Conservation (phyloP, 1,284 basidiomycete genomes). For the Trametes versicolor region DNA sequence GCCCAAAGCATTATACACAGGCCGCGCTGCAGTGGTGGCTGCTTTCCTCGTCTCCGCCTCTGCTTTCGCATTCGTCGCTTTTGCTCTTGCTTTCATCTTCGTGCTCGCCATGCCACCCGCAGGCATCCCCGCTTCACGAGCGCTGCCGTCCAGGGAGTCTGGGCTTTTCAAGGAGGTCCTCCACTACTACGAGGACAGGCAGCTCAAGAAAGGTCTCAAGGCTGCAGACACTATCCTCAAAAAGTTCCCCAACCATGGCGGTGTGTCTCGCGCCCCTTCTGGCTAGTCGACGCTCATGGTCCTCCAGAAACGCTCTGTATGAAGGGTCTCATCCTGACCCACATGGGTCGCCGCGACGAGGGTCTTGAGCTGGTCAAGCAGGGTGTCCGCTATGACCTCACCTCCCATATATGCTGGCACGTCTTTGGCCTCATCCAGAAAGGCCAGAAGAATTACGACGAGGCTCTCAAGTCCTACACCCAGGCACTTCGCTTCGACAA, state of each 20-base stretch:
- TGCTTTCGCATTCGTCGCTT: slow-evolving; percentile 8
- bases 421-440: slow-evolving; percentile 95
- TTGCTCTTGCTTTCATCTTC: slow-evolving; percentile 12
- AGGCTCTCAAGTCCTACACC: slow-evolving; percentile 86
- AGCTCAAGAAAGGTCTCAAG: slow-evolving; percentile 92
- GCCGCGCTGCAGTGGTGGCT: slow-evolving; percentile 21
- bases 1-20: no score
- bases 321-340: slow-evolving; percentile 90
- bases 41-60: slow-evolving; percentile 11
- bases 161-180: slow-evolving; percentile 90
- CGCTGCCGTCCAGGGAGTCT: slow-evolving; percentile 86
- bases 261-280: slow-evolving; percentile 52
- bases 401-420: slow-evolving; percentile 98
- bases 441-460: slow-evolving; percentile 91
- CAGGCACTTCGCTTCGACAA: slow-evolving; percentile 90
- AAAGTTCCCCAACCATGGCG: slow-evolving; percentile 96
- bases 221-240: slow-evolving; percentile 95
- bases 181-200: slow-evolving; percentile 90
- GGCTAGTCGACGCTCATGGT: slow-evolving; percentile 6
- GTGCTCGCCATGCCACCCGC: slow-evolving; percentile 44
- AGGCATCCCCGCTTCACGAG: slow-evolving; percentile 52
- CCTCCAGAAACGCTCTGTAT: slow-evolving; percentile 88
- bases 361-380: slow-evolving; percentile 90
- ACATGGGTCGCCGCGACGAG: slow-evolving; percentile 86
- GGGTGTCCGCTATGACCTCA: slow-evolving; percentile 89